Base-by-base conservation (phyloP, 2,329 filamentous ascomycete species). In the Monosporascus ibericus region DNA sequence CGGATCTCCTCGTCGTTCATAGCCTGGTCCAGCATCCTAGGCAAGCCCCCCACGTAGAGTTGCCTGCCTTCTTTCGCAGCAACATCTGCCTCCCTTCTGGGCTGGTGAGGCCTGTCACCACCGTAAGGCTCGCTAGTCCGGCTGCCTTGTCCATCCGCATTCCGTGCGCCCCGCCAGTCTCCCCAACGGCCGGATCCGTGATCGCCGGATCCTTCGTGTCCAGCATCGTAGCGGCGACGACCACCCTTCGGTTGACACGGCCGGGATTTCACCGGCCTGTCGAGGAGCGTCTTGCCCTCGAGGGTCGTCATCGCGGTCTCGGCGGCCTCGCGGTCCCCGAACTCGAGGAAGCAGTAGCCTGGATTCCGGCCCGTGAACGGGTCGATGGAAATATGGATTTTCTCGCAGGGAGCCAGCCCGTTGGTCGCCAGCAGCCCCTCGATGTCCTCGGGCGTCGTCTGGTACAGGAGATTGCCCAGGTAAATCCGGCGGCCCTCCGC, bases 321-420 rank as follows among this genome's bases (percentile, higher is more conserved):
- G 3, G 85, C 85, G 30, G 81, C 72, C 27, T 80, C 79, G 46
- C 75, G 75, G 47, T 74, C 76, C 46, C 68, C 67, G 52, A 90
- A 80, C 61, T 90, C 86, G 46, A 89, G 80, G 60, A 90, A 90
- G 71, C 86, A 90, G 70, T 88, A 89, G 38, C 84, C 86, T 0
- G 85, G 85, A 65, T 89, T 90, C 44, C 85, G 76, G 40, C 78
- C 81, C 30, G 80, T 86, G 66, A 86, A 81, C 1, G 84, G 79
- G 61, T 90, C 85, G 50, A 86, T 76, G 1, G 84, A 84, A 60
- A 90, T 85, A 65, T 86, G 82, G 57, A 89, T 80, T 47, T 80
- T 79, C 58, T 79, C 75, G 52, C 69, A 69, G 15, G 65, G 58
- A 3, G 56, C 65, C 17, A 76, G 71, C 25, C 65, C 68, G 44